These are phyloP conservation scores for Arctium minus DNA, from an alignment of 129 eudicot species.

Conservation along the genomic window DNA sequence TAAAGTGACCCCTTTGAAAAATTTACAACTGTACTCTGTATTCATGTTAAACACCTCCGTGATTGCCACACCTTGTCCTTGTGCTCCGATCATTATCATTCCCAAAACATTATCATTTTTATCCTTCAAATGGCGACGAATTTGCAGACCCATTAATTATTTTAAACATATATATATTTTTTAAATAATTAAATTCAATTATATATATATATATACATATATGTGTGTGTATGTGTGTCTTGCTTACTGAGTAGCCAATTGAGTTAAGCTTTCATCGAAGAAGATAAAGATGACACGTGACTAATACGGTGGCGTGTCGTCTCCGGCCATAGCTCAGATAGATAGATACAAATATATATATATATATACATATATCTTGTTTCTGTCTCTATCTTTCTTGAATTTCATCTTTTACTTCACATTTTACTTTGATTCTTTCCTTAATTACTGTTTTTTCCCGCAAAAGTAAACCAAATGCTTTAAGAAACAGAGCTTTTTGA, in stretches of 20 bases:
- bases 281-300: constrained; percentile 20
- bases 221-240: background rate
- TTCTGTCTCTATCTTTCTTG: background rate
- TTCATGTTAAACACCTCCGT: constrained; percentile 19
- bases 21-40: background rate
- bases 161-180: background rate
- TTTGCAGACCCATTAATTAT: constrained; percentile 2
- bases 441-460: constrained; percentile 10
- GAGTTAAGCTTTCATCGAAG: constrained; percentile 8
- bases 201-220: constrained; percentile 2
- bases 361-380: constrained; percentile 18
- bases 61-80: constrained; percentile 34
- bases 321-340: constrained; percentile 26
- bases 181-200: background rate
- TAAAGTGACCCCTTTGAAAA: background rate
- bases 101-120: constrained; percentile 12
- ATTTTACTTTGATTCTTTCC: constrained; percentile 22
- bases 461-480: constrained; percentile 35
- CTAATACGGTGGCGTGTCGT: constrained; percentile 41
- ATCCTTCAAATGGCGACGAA: constrained; percentile 28
- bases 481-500: constrained; percentile 5
- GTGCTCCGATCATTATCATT: constrained; percentile 27
- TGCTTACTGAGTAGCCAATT: constrained; percentile 16
- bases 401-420: constrained; percentile 28
- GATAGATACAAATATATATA: background rate